Evolutionary conservation across 169 alveolate genomes (phyloP), one percentile per base, ranked within the genome.

Genomic region (Babesia sp.): DNA sequence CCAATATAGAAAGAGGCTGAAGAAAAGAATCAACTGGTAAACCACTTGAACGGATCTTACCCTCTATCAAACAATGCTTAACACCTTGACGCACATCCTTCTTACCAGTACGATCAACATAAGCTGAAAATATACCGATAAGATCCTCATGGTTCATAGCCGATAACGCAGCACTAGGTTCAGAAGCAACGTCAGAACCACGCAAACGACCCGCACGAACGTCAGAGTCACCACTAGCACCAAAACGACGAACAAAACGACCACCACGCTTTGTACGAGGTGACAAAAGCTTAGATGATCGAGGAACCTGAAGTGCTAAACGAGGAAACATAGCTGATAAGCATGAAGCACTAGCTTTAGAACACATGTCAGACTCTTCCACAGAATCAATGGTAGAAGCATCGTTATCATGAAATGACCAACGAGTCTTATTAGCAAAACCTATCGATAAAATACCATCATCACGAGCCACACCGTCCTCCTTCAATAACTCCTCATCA

Each of bases 361-460:
- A 57, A 18, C 14, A 20, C 4, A n/a, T 18, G 20, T 57, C 55
- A 20, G 31, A 3, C 4, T 45, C 74, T 12, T 59, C 83, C 14
- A 36, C 33, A 18, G 83, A 36, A 37, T 72, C 83, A 20, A 72
- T 45, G 50, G 83, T 72, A 18, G 83, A 48, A 4, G 63, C 53
- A 39, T 78, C 80, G 37, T 50, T 4, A 31, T 68, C 80, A 44
- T 24, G 54, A 14, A 50, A 37, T 16, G 46, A 34, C 83, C 80
- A 78, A 45, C 37, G 36, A 24, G 86, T 78, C 69, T 78, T 78
- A 34, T 26, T 12, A 2, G 86, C 86, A 20, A 50, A 41, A 3
- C 72, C 80, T 26, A 78, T 41, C 18, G 69, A 60, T 18, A 78
- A 28, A 42, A 34, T 53, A 11, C 86, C 80, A 22, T 78, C 86